Conservation (phyloP, 257 asterid genomes). For the Jacaranda mimosifolia region DNA sequence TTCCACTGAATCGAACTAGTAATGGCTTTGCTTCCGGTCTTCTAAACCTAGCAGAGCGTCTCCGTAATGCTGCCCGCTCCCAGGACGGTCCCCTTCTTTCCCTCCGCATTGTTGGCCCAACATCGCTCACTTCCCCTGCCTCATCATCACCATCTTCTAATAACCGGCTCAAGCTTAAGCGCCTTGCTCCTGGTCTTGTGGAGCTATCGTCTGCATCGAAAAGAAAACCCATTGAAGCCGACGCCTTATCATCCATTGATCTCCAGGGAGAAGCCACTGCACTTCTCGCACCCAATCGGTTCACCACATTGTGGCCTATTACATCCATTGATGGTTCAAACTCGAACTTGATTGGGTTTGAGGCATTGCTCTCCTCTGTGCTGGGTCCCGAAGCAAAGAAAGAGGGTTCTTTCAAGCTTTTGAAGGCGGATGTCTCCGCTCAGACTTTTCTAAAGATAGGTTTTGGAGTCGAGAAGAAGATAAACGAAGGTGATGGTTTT, state of each 20-base stretch:
- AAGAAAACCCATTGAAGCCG: slow-evolving; percentile 42
- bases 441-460: slow-evolving; percentile 79
- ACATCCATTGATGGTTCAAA: slow-evolving; percentile 67
- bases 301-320: slow-evolving; percentile 75
- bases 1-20: slow-evolving; percentile 74
- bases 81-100: slow-evolving; percentile 67
- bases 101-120: slow-evolving; percentile 91
- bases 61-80: slow-evolving; percentile 66
- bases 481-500: slow-evolving; percentile 52
- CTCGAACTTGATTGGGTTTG: slow-evolving; percentile 70
- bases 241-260: slow-evolving; percentile 56
- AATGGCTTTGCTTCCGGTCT: slow-evolving; percentile 83
- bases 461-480: slow-evolving; percentile 72
- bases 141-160: slow-evolving; percentile 62
- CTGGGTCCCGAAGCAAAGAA: slow-evolving; percentile 66
- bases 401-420: slow-evolving; percentile 73
- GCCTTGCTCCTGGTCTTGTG: slow-evolving; percentile 96
- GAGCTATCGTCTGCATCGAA: slow-evolving; percentile 89
- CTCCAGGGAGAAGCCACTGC: slow-evolving; percentile 78
- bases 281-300: slow-evolving; percentile 53
- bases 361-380: slow-evolving; percentile 66
- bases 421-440: slow-evolving; percentile 79
- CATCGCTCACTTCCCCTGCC: slow-evolving; percentile 84
- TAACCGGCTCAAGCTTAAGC: slow-evolving; percentile 84
- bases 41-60: slow-evolving; percentile 75